phyloP scores from a whole-genome alignment of 495 filamentous ascomycete species.

The Penicillium turbatum region DNA sequence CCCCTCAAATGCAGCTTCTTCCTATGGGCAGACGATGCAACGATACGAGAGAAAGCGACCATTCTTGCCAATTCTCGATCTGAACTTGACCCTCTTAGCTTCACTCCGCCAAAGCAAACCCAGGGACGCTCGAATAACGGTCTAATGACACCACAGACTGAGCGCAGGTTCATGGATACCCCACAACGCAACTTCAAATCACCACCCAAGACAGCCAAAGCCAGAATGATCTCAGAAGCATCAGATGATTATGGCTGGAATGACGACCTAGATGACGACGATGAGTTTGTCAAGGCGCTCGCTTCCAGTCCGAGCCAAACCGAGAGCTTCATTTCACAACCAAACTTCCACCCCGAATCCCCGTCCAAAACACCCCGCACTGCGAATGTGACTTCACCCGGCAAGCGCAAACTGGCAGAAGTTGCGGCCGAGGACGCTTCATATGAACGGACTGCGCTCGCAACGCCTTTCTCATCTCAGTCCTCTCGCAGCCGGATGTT shows the following conservation, averaged over 20 bases:
- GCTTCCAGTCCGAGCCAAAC: slow-evolving; percentile 6
- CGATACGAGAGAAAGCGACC: slow-evolving; percentile 47
- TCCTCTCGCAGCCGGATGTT: slow-evolving; percentile 18
- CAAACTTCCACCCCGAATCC: slow-evolving; percentile 15
- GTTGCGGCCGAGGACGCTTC: slow-evolving; percentile 7
- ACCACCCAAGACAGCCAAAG: slow-evolving; percentile 33
- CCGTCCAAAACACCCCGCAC: slow-evolving; percentile 42
- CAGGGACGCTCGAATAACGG: slow-evolving; percentile 19
- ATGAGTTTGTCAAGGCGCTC: slow-evolving; percentile 13
- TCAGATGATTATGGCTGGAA: slow-evolving; percentile 46
- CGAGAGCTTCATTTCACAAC: slow-evolving; percentile 20
- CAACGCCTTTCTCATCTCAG: slow-evolving; percentile 23
- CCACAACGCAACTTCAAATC: slow-evolving; percentile 21
- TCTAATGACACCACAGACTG: slow-evolving; percentile 39
- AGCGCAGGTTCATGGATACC: slow-evolving; percentile 15
- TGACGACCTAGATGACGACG: slow-evolving; percentile 35
- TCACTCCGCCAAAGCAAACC: slow-evolving; percentile 20
- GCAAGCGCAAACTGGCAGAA: slow-evolving; percentile 49
- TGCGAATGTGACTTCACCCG: slow-evolving; percentile 44
- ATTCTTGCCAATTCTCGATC: slow-evolving; percentile 49
- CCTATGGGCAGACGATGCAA: slow-evolving; percentile 63
- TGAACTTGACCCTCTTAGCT: slow-evolving; percentile 21
- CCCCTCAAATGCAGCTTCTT: slow-evolving; percentile 62
- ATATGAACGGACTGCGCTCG: slow-evolving; percentile 10
- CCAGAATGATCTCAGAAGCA: slow-evolving; percentile 41